A percentile compares a stretch with the other conserved stretches of the same genome.
Evolutionary conservation across 176 grass and related monocot species (phyloP).

Genomic region (Aegilops sharonensis): DNA sequence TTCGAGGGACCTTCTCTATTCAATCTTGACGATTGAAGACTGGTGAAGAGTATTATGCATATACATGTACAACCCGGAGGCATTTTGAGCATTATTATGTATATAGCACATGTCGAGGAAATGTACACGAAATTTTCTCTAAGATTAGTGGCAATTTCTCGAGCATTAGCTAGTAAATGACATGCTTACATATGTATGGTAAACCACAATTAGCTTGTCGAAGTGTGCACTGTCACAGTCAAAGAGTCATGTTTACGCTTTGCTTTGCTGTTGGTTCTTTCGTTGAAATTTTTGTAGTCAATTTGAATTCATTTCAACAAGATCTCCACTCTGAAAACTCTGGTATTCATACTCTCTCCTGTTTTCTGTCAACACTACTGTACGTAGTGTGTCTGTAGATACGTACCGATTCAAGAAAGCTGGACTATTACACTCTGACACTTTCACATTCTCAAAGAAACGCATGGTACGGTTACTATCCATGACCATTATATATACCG

Average conservation of each 20-base stretch:
- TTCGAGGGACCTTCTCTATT: background rate
- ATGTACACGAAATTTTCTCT: constrained; percentile 10
- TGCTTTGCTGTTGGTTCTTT: background rate
- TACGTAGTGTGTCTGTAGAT: background rate
- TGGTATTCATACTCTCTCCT: background rate
- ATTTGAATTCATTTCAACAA: background rate
- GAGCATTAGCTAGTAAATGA: background rate
- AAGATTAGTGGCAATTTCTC: constrained; percentile 23
- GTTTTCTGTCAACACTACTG: background rate
- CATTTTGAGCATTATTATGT: too few relatives aligned
- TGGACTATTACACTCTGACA: background rate
- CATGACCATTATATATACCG: background rate
- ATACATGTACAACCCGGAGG: background rate
- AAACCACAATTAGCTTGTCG: background rate
- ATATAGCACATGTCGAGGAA: background rate
- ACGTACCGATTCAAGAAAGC: background rate
- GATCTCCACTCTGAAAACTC: background rate
- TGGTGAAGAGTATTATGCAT: background rate
- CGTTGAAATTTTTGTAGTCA: background rate
- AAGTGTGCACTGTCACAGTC: background rate
- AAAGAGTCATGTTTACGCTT: background rate
- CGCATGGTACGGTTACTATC: background rate
- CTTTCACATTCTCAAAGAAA: background rate
- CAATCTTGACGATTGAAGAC: constrained; percentile 21
- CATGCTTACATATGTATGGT: background rate